Base-by-base conservation (phyloP, 2,329 filamentous ascomycete genomes). In the Claviceps sp. region DNA sequence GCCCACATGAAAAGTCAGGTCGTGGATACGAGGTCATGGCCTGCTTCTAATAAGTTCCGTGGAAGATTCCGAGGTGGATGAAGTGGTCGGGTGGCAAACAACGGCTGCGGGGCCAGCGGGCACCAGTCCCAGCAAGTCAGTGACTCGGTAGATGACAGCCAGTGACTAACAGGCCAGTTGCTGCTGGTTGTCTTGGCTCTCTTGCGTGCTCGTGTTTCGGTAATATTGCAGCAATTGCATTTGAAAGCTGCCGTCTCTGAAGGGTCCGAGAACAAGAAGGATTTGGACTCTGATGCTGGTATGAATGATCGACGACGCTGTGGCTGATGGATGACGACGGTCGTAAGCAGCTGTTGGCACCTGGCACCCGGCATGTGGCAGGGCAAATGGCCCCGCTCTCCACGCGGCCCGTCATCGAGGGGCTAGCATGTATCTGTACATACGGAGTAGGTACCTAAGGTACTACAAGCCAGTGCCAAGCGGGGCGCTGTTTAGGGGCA, bases 11-110 rank as follows among this genome's bases (percentile, higher is more conserved):
- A 38, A 17, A 46, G 39, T 43, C 42, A 8, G 48, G 22, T 34
- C 30, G 44, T 34, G 14, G 45, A 11, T 41, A 47, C 48, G 47
- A 24, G 34, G 53, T 51, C 53, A 53, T 53, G 51, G 40, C 47
- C 42, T 37, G 19, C n/a, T 6, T 40, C 38, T 40, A 39, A 16
- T 14, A n/a, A 11, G 24, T 19, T 24, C 11, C 2, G 16, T 16
- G 3, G 19, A 44, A 16, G 19, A 19, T 22, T 44, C 19, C 13
- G 14, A 14, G 42, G 41, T 14, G 41, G 19, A 22, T 43, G 41
- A 43, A 14, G 26, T 16, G 14, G 47, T 19, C 47, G 16, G 39
- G 47, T 30, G 24, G 38, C 47, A 13, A 42, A 17, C 19, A 48
- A 41, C 37, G 22, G 16, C 14, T 22, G 45, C 45, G 45, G 19